Conservation (phyloP, 352 stramenopile species). For the Globisporangium paddicum region DNA sequence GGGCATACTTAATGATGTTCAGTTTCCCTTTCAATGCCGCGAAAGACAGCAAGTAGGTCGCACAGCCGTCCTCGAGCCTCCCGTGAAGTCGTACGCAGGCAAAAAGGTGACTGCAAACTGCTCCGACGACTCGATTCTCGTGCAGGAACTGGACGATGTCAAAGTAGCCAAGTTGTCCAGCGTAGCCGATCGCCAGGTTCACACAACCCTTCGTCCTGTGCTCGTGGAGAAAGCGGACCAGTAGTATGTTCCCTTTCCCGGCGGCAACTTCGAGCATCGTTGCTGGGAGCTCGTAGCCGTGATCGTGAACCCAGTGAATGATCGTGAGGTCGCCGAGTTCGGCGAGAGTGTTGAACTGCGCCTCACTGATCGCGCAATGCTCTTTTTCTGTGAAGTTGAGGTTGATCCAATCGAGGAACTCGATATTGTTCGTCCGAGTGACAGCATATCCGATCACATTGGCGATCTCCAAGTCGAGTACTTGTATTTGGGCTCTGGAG, state of each 20-base stretch:
- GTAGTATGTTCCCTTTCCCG: not conserved
- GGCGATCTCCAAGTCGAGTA: not conserved
- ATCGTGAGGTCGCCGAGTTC: not conserved
- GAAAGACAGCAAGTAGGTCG: too few relatives aligned
- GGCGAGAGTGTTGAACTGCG: not conserved
- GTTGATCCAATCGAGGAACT: not conserved
- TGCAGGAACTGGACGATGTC: not conserved
- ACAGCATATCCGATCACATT: not conserved
- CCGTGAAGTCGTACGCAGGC: not conserved
- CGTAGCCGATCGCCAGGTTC: not conserved
- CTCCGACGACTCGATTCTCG: not conserved
- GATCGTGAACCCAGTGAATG: not conserved
- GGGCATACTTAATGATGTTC: not conserved
- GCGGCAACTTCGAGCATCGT: not conserved
- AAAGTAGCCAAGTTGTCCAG: not conserved
- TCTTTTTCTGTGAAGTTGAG: not conserved
- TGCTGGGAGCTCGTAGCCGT: not conserved
- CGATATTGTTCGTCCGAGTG: not conserved
- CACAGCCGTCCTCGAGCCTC: not conserved
- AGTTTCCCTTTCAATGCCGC: not conserved
- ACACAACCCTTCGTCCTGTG: not conserved
- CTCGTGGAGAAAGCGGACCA: not conserved
- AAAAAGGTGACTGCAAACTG: too few relatives aligned
- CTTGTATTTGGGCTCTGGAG: too few relatives aligned
- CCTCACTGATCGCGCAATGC: not conserved